phyloP scores from a whole-genome alignment of 2,329 filamentous ascomycete species.

The Colletotrichum tabaci region DNA sequence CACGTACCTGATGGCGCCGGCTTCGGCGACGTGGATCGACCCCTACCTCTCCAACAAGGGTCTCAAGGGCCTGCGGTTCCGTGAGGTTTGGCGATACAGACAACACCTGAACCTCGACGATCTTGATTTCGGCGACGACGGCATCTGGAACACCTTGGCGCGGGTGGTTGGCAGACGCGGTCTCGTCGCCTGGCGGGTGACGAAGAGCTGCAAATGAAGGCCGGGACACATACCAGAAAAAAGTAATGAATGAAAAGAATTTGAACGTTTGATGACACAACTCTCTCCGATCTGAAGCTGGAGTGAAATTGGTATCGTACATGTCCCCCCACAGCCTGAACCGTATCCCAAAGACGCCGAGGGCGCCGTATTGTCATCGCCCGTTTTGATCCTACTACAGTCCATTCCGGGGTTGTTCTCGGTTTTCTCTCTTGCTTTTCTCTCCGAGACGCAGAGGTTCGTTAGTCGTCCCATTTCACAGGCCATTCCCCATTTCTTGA shows the following conservation, averaged over 20 bases:
- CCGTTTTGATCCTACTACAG: background rate
- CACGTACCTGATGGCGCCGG: slow-evolving; percentile 80
- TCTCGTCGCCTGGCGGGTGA: slow-evolving; percentile 75
- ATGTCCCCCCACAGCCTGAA: background rate
- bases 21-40: slow-evolving; percentile 80
- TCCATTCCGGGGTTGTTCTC: no score
- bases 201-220: slow-evolving; percentile 67
- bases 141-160: slow-evolving; percentile 78
- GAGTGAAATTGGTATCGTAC: slow-evolving; percentile 34
- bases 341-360: slow-evolving; percentile 7
- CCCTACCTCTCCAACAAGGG: slow-evolving; percentile 73
- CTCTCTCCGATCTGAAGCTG: background rate
- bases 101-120: slow-evolving; percentile 85
- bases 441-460: background rate
- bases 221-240: background rate
- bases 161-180: slow-evolving; percentile 77
- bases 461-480: background rate
- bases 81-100: slow-evolving; percentile 78
- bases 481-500: background rate
- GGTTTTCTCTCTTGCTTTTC: background rate
- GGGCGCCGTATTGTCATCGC: slow-evolving; percentile 1
- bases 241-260: slow-evolving; percentile 31
- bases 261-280: slow-evolving; percentile 37
- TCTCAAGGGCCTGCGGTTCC: slow-evolving; percentile 72
- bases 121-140: slow-evolving; percentile 83